Evolutionary conservation across 2,329 filamentous ascomycete species (phyloP), one percentile per base, ranked within the genome.

Genomic region (Emmonsiellopsis sp.): DNA sequence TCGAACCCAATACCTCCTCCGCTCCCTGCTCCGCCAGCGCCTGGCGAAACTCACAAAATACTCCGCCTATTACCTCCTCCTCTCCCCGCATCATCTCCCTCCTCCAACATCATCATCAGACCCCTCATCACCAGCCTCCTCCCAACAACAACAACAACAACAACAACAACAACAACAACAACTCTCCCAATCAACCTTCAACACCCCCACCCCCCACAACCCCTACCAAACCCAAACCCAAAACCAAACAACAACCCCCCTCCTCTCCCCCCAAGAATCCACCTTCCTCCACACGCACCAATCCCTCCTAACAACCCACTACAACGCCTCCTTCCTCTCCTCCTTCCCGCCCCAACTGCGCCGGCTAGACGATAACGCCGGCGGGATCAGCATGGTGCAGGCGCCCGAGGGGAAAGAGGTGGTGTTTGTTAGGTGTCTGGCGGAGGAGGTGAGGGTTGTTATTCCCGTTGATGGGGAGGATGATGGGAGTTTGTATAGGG

Each of bases 321-420:
- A 95, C 71, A 78, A 87, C 5, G 80, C 85, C 1, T 92, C 88
- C 1, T 98, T 98, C 65, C 78, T 98, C 13, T 79, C 79, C 0
- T 83, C 86, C 10, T 96, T 98, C 62, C 93, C 93, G 0, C 73
- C 81, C 11, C 77, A 82, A 45, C 70, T 98, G 62, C 86, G 92
- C 68, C 84, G 90, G 60, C 75, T 98, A 52, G 94, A 97, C 71
- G 93, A 98, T 73, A 88, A 87, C 11, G 84, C 87, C 0, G 92
- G 90, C 32, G 91, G 91, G 8, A 85, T 92, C 54, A 90, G 82
- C 72, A 98, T 98, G 93, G 82, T 97, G 32, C 90, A 95, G 65
- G 77, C 81, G 2, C 93, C 93, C 0, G 93, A 97, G 67, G 73
- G 83, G 47, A 87, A 93, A 56, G 78, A 81, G 1, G 89, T 89